Base-by-base conservation (phyloP, 192 early-diverging fungal species). In the Coemansia furcata region DNA sequence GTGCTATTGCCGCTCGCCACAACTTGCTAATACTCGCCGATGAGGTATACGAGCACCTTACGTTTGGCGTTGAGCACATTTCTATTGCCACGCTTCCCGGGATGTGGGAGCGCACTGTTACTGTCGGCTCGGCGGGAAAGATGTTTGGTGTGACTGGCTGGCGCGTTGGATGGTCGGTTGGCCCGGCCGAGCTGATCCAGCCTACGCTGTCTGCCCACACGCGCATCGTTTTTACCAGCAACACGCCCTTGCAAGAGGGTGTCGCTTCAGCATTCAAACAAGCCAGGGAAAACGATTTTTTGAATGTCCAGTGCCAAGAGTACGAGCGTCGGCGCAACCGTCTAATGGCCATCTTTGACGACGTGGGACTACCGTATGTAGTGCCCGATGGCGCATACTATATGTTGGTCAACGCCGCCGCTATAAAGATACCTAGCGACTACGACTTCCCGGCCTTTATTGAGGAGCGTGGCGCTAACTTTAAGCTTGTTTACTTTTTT, bases 41-140 rank as follows among this genome's bases (percentile, higher is more conserved):
- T 76, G 96, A 98, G 86, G 96, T 98, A 77, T 93, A 93, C 80
- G 96, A 98, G 84, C 93, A 93, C n/a, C 87, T 98, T 6, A 93
- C 92, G 33, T 98, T 87, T 68, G 77, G 78, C 37, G 90, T 88
- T 61, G 63, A 75, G 36, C 89, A 90, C 68, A 72, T 89, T 42
- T 86, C 89, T 58, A 94, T 93, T 61, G 94, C 96, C 0, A 92
- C 89, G 60, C 83, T 98, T 33, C 88, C 92, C 6, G 88, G 89
- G 36, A 87, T 97, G 81, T 97, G 91, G 91, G 88, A 95, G 67
- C 88, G 95, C 50, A 97, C 96, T 5, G 88, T 98, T 47, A 94
- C 95, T n/a, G 88, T 96, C 26, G 94, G 95, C 11, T 92, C 90
- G 42, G 90, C 92, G 12, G 96, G 96, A 50, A 98, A 98, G 78